Base-by-base conservation (phyloP, 1,139 yeast species). In the Meyerozyma carpophila region DNA sequence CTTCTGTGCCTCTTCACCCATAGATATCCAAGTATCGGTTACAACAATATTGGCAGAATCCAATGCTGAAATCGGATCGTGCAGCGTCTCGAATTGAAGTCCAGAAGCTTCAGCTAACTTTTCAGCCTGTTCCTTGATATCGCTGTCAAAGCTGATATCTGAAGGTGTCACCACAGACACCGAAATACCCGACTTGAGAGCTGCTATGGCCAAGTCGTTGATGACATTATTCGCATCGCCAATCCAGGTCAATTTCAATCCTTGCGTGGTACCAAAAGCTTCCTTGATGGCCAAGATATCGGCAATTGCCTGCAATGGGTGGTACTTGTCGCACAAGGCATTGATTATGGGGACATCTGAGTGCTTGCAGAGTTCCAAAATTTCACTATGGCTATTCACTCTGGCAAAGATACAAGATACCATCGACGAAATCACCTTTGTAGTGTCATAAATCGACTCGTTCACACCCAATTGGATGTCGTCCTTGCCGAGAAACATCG, bases 11-110 rank as follows among this genome's bases (percentile, higher is more conserved):
- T 93, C 98, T 70, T 93, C 93, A 47, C 98, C 98, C 98, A 93
- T 93, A 1, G 98, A 91, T 32, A 93, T 82, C 83, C 96, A 93
- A 4, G 98, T 93, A 57, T 93, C 98, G n/a, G 98, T 93, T 41
- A 93, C 98, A 20, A 93, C 64, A 34, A 93, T 73, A 58, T 91
- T 80, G 3, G 98, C 90, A 50, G 75, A 72, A 43, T 74, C 71
- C 45, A 89, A 79, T 0, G 98, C 96, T 14, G 59, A 69, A 14
- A 68, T 57, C 3, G 98, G 95, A 55, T 87, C 89, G 54, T 84
- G 80, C 5, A 85, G 77, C n/a, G 82, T 61, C 51, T 77, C 81
- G 47, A 89, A 75, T 0, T 68, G 56, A 27, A 86, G 75, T 18
- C 81, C 79, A 32, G 75, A 73, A 46, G 72, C 77, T 11, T 62